Base-by-base conservation (phyloP, 352 stramenopile species). In the Globisporangium cederbergense region DNA sequence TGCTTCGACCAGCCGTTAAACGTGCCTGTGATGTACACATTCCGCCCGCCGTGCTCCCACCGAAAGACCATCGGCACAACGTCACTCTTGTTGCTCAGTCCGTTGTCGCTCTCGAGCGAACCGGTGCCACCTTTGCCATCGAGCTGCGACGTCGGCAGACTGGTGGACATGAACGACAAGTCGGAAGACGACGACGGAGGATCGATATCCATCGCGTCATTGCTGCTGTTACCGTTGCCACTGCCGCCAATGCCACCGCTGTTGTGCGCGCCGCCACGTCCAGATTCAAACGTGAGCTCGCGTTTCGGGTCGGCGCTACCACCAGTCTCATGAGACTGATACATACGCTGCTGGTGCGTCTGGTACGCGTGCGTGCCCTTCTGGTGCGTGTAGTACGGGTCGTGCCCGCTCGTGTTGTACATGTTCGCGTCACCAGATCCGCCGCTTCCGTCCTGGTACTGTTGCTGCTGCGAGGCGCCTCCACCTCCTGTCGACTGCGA, bases 1-100 rank as follows among this genome's bases (percentile, higher is more conserved):
- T 99, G 97, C 73, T 97, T 96, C 65, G 87, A 97, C 97, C 97
- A 99, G 34, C 97, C 97, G 70, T 99, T 99, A 78, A 99, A 99
- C 20, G 97, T 99, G 30, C 98, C 98, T 20, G 97, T 99, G 73
- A 99, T 99, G 75, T 98, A 99, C 36, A 99, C 87, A 58, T 95
- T 95, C 18, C 87, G 81, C 34, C 87, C 98, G 51, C 97, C 97
- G 70, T 99, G 97, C 66, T 99, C 97, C 98, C 98, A 99, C 46
- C 97, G 95, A 78, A 99, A 99, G 7, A 99, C 96, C 66, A 98
- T 98, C 18, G 96, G 96, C 25, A 96, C 87, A 3, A 84, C 73
- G 16, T 88, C 74, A 22, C 58, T 71, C n/a, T 69, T 70, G 6
- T 56, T 45, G 22, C 38, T 52, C 16, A 62, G 51, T 1, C 62